These are phyloP conservation scores for Mycena albidolilacea DNA, from an alignment of 768 basidiomycete species.

Conservation along the genomic window DNA sequence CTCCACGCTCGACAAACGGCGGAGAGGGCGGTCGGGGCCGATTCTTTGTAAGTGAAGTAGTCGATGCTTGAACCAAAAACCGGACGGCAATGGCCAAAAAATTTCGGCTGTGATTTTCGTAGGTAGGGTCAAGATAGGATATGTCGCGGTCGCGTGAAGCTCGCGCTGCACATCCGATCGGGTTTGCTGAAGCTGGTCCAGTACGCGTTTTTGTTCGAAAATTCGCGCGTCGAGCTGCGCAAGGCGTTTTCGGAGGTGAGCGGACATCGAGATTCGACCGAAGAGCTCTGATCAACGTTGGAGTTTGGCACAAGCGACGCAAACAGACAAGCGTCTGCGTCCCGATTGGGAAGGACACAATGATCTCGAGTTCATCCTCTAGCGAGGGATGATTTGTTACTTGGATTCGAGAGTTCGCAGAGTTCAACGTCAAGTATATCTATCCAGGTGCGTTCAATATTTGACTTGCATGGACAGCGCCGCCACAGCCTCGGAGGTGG, in stretches of 20 bases:
- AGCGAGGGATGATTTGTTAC: too few relatives aligned
- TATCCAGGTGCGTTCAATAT: too few relatives aligned
- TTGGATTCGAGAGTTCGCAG: too few relatives aligned
- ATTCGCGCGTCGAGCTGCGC: slow-evolving; percentile 5
- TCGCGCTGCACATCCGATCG: neutral
- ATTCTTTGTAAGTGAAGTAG: neutral
- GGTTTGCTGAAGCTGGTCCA: neutral
- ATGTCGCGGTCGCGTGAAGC: neutral
- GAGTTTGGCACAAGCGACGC: too few relatives aligned
- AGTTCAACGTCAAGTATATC: too few relatives aligned
- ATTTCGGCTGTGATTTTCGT: slow-evolving; percentile 14
- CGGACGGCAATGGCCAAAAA: slow-evolving; percentile 7
- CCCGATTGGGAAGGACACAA: too few relatives aligned
- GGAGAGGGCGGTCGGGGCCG: neutral
- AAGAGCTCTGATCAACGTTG: too few relatives aligned
- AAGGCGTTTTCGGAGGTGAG: slow-evolving; percentile 2
- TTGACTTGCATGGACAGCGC: too few relatives aligned
- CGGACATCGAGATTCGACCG: neutral
- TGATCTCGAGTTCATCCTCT: too few relatives aligned
- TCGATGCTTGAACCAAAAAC: neutral
- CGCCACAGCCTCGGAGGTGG: too few relatives aligned
- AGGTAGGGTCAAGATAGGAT: slow-evolving; percentile 10
- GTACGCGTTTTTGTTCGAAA: neutral
- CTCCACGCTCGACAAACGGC: neutral
- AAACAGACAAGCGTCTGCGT: too few relatives aligned